phyloP scores from a whole-genome alignment of 345 rosid species.

The Gossypium australe region DNA sequence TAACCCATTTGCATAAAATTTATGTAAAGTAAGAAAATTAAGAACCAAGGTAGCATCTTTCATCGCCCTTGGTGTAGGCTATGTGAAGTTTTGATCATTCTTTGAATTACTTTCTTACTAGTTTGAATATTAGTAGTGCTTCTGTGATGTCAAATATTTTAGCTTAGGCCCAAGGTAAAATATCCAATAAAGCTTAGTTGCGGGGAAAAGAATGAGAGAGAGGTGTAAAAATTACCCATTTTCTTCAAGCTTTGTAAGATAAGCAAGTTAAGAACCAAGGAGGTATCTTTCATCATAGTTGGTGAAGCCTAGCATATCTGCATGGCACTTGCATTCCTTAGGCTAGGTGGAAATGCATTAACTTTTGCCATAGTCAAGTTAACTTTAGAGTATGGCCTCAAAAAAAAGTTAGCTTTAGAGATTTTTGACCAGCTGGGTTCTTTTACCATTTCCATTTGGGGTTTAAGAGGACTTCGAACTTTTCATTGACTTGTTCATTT shows the following conservation, averaged over 20 bases:
- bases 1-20: not conserved
- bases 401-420: not conserved
- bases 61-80: not conserved
- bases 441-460: too few relatives aligned
- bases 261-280: not conserved
- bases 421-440: not conserved
- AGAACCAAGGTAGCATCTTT: slow-evolving; percentile 6
- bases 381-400: not conserved
- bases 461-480: too few relatives aligned
- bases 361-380: not conserved
- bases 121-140: not conserved
- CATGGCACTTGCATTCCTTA: not conserved
- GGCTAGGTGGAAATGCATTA: not conserved
- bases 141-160: not conserved
- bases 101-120: not conserved
- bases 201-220: not conserved
- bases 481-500: not conserved
- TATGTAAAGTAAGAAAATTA: not conserved
- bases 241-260: not conserved
- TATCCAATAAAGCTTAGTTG: not conserved
- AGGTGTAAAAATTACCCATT: not conserved
- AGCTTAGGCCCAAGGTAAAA: not conserved
- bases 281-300: not conserved
- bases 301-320: not conserved
- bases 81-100: not conserved